Base-by-base conservation (phyloP, 2,329 filamentous ascomycete genomes). In the Cercospora canescens region DNA sequence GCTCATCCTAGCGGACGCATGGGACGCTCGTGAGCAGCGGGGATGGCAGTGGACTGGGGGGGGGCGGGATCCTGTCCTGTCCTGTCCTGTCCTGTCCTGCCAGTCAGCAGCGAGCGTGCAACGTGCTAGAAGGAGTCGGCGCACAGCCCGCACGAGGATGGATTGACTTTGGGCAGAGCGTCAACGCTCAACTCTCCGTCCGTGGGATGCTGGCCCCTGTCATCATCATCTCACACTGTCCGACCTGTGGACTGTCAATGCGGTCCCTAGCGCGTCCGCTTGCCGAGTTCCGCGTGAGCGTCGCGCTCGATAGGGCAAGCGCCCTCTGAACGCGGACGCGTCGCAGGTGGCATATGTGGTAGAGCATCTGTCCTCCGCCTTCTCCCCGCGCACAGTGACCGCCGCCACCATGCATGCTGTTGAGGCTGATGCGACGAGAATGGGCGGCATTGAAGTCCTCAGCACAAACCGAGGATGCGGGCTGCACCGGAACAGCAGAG, bases 1-100 rank as follows among this genome's bases (percentile, higher is more conserved):
- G 52, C 32, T 35, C 52, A 56, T 56, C 52, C 52, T 56, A 56
- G 32, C 52, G 52, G 32, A 32, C 28, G 52, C 52, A 56, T 56
- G 52, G 52, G 34, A 55, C 18, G 52, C 52, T n/a, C 52, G 52
- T 26, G 52, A 56, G 52, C 52, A 32, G 30, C 52, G n/a, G 6
- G 45, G 28, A 16, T 6, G 41, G 3, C n/a, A 7, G 41, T 21
- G 39, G 39, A 45, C 18, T 45, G 39, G 39, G 6, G 5, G 39
- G 39, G 14, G 12, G 6, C 16, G 14, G 39, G 6, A 6, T 16
- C 12, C 39, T 45, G 6, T 45, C 39, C 6, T 14, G 6, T 14
- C 39, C 18, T 21, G 5, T 21, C 39, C 39, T 14, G 4, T 16
- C 6, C 12, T 45, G 12, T 14, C 39, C 18, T 45, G 16, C 39